These are phyloP conservation scores for Posidonia oceanica DNA, from an alignment of 116 monocot genomes.

Conservation along the genomic window DNA sequence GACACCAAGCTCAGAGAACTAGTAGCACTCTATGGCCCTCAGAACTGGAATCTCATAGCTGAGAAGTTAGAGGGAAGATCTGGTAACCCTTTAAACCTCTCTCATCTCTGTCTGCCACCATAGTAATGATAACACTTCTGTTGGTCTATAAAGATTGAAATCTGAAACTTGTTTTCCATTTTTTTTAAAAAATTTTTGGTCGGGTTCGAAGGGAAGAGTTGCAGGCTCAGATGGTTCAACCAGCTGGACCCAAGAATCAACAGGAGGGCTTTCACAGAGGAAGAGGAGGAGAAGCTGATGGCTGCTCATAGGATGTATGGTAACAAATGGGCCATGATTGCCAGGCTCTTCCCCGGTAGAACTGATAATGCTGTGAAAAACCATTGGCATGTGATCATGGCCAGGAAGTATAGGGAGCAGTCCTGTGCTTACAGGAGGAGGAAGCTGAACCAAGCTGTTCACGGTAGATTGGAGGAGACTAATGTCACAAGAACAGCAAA, in stretches of 20 bases:
- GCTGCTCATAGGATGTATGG: constrained; percentile 75
- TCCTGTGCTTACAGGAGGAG: constrained; percentile 49
- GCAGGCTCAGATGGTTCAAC: constrained; percentile 88
- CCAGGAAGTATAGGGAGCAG: constrained; percentile 84
- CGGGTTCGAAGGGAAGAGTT: constrained; percentile 67
- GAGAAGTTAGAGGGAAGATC: constrained; percentile 90
- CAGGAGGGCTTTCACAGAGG: constrained; percentile 66
- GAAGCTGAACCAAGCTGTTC: constrained; percentile 42
- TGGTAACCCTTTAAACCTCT: constrained; percentile 22
- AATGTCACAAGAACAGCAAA: not conserved
- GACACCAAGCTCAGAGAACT: constrained; percentile 85
- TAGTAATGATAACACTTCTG: not conserved
- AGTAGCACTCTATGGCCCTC: constrained; percentile 72
- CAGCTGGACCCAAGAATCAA: constrained; percentile 83
- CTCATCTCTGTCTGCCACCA: too few species aligned
- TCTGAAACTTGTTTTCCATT: not conserved
- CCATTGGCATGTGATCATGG: constrained; percentile 94
- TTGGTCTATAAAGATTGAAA: not conserved
- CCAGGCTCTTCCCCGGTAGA: constrained; percentile 76
- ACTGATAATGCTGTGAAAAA: constrained; percentile 90
- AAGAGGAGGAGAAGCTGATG: constrained; percentile 83
- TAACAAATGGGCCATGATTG: constrained; percentile 93
- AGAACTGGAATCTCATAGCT: constrained; percentile 96
- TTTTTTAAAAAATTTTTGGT: not conserved
- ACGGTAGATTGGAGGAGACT: constrained; percentile 16